A percentile compares a stretch with the other conserved stretches of the same genome.
These are phyloP conservation scores for Beverwykella pulmonaria DNA, from an alignment of 495 filamentous ascomycete genomes.

Conservation along the genomic window DNA sequence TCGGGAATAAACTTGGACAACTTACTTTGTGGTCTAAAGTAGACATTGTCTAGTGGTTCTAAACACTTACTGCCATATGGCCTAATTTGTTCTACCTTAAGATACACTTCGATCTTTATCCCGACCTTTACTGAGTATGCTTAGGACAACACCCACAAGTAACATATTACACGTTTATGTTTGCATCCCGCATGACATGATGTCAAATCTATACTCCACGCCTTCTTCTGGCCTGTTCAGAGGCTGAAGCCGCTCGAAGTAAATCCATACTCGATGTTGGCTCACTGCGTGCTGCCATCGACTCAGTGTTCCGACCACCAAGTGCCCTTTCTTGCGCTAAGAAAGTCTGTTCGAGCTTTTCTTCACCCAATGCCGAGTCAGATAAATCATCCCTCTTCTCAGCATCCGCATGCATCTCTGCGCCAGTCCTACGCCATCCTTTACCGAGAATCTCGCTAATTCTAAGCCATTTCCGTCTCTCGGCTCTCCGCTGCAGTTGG, in stretches of 20 bases:
- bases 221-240: neutral
- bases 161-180: no score
- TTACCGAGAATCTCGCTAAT: neutral
- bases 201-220: neutral
- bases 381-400: neutral
- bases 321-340: neutral
- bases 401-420: neutral
- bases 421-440: neutral
- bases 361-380: neutral
- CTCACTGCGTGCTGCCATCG: neutral
- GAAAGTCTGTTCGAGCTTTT: neutral
- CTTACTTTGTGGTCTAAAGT: no score
- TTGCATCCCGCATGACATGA: no score
- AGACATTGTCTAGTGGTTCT: no score
- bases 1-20: no score
- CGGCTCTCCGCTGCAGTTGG: neutral
- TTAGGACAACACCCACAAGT: no score
- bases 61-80: no score
- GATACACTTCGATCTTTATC: no score
- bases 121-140: no score
- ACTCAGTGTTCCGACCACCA: no score
- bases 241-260: neutral
- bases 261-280: neutral
- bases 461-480: neutral
- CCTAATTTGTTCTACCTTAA: no score